Evolutionary conservation across 108 stramenopile species (phyloP).

Genomic region (Phaeodactylum tricornutum): DNA sequence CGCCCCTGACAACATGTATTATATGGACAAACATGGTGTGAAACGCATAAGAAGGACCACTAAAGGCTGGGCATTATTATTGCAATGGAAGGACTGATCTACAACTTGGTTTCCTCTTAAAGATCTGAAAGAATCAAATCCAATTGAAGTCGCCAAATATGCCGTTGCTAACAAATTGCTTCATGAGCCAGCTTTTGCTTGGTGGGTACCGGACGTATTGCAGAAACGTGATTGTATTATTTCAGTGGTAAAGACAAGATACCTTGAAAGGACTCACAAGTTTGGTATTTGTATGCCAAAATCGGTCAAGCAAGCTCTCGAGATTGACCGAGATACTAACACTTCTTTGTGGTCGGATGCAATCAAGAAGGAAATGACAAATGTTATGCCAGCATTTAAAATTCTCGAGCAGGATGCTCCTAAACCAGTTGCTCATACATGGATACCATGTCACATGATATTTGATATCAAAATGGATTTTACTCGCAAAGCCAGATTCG

Average conservation of each 20-base stretch:
- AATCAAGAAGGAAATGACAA: slow-evolving; percentile 22
- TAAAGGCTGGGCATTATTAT: slow-evolving; percentile 26
- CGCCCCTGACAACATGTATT: neutral
- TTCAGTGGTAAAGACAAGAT: neutral
- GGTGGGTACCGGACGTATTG: slow-evolving; percentile 32
- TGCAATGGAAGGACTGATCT: slow-evolving; percentile 26
- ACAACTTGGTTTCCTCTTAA: slow-evolving; percentile 5
- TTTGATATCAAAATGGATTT: no score
- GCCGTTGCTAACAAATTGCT: slow-evolving; percentile 1
- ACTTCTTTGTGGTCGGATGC: slow-evolving; percentile 26
- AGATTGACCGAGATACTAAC: slow-evolving; percentile 20
- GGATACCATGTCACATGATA: no score
- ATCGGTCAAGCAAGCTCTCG: slow-evolving; percentile 13
- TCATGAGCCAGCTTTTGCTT: slow-evolving; percentile 14
- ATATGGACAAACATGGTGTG: neutral
- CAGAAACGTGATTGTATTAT: neutral
- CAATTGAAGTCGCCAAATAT: slow-evolving; percentile 14
- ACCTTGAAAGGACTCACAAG: slow-evolving; percentile 11
- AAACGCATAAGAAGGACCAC: slow-evolving; percentile 17
- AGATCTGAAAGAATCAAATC: slow-evolving; percentile 15
- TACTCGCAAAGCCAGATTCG: no score
- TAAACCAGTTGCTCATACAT: no score
- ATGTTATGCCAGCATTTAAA: slow-evolving; percentile 12
- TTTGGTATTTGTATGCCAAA: slow-evolving; percentile 18
- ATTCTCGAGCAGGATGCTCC: no score